These are phyloP conservation scores for Plasmodium gaboni DNA, from an alignment of 169 alveolate species.

Conservation along the genomic window DNA sequence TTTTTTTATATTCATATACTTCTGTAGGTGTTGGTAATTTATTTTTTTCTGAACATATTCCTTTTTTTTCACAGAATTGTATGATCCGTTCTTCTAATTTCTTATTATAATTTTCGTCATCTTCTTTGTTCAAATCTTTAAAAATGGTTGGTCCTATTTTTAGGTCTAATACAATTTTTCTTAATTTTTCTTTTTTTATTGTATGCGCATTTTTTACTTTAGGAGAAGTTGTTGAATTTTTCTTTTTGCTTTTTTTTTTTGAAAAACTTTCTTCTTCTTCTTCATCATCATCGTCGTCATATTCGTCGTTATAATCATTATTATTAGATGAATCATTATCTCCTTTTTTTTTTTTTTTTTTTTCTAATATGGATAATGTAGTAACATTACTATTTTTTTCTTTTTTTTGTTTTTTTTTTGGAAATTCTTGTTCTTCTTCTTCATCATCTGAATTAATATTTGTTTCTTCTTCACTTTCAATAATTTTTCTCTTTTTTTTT, in stretches of 20 bases:
- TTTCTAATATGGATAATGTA: constrained; percentile 5
- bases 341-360: constrained; percentile 26
- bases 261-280: neutral
- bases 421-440: constrained; percentile 3
- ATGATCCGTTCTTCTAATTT: constrained; percentile 59
- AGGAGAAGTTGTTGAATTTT: constrained; percentile 11
- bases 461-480: neutral
- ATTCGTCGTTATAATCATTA: neutral
- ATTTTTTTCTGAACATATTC: constrained; percentile 45
- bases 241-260: constrained; percentile 32
- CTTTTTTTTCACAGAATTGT: constrained; percentile 50
- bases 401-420: constrained; percentile 16
- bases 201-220: constrained; percentile 47
- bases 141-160: constrained; percentile 74
- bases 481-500: constrained; percentile 7
- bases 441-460: constrained; percentile 6
- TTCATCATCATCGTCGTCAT: constrained; percentile 1
- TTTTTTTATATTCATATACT: constrained; percentile 62
- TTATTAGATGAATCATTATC: constrained; percentile 14
- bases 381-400: constrained; percentile 27
- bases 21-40: constrained; percentile 62
- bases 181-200: constrained; percentile 41
- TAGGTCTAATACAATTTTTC: constrained; percentile 58
- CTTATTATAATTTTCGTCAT: constrained; percentile 60
- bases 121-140: constrained; percentile 62